Base-by-base conservation (phyloP, 306 rosid species). In the apple (Malus domestica) region DNA sequence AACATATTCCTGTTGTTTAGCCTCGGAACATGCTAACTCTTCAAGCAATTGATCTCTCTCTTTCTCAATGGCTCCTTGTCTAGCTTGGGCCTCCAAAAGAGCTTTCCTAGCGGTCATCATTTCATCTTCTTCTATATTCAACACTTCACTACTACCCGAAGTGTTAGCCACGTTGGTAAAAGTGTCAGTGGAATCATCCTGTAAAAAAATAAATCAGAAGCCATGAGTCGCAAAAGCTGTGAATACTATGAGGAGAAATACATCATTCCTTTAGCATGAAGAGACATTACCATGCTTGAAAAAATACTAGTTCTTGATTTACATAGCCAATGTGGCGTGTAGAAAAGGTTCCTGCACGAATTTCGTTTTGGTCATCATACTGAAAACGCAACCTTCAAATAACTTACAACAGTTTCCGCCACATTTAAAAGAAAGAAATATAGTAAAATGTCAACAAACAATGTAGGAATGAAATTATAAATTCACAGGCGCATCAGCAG, bases 1-100 rank as follows among this genome's bases (percentile, higher is more conserved):
- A 38, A 85, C 68, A 79, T 85, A 88, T 76, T 88, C 91, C 84
- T 82, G 86, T 57, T 84, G 80, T 77, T 79, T 82, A 38, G 86
- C 91, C 82, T 90, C 86, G 58, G 80, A 85, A 67, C 74, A 78
- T 12, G 88, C 90, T 77, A 90, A 84, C 81, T 87, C 76, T 77
- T 87, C 91, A 57, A 88, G 86, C 85, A 90, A 81, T 23, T 69
- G 85, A 82, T 90, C 87, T 70, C 89, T 83, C 78, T 88, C 96
- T 76, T 85, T 88, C 88, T 88, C 88, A 74, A 85, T 74, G 69
- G 79, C 84, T 78, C 80, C 81, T 74, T 82, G 86, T 82, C 78
- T 88, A 58, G 84, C 67, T 49, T 72, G 86, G 67, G 88, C 89
- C 68, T 85, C 89, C 18, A 83, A 83, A 78, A 90, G 89, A 67